Evolutionary conservation across 768 basidiomycete species (phyloP).

Genomic region (Hygrocybe punicea): DNA sequence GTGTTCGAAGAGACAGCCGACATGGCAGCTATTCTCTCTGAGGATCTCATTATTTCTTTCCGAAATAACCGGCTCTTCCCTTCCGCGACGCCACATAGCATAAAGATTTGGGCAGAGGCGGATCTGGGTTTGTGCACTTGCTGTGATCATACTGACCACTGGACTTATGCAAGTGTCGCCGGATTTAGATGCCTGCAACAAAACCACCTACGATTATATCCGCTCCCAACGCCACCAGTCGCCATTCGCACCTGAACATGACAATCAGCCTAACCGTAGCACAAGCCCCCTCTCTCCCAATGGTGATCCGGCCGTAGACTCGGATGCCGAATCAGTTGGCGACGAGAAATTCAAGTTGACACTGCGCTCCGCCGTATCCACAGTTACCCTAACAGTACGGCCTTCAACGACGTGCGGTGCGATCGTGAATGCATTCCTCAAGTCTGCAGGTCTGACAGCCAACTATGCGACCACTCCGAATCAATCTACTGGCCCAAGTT

Average conservation of each 20-base stretch:
- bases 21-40: slow-evolving; percentile 46
- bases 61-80: slow-evolving; percentile 63
- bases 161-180: not conserved
- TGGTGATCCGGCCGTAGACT: slow-evolving; percentile 16
- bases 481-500: slow-evolving; percentile 43
- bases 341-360: slow-evolving; percentile 63
- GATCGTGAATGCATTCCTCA: slow-evolving; percentile 73
- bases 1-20: slow-evolving; percentile 68
- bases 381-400: slow-evolving; percentile 63
- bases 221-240: slow-evolving; percentile 31
- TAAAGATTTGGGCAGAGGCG: slow-evolving; percentile 66
- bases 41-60: slow-evolving; percentile 58
- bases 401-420: slow-evolving; percentile 72
- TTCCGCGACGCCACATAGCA: slow-evolving; percentile 61
- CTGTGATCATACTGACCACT: not conserved
- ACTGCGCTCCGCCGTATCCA: slow-evolving; percentile 53
- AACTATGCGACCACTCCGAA: slow-evolving; percentile 45
- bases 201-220: slow-evolving; percentile 59
- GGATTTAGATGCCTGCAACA: slow-evolving; percentile 62
- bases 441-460: slow-evolving; percentile 57
- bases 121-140: slow-evolving; percentile 51
- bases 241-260: slow-evolving; percentile 3
- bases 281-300: not conserved
- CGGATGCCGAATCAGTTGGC: slow-evolving; percentile 41
- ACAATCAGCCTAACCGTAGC: not conserved